These are phyloP conservation scores for Suillus cothurnatus DNA, from an alignment of 768 basidiomycete species.

Conservation along the genomic window DNA sequence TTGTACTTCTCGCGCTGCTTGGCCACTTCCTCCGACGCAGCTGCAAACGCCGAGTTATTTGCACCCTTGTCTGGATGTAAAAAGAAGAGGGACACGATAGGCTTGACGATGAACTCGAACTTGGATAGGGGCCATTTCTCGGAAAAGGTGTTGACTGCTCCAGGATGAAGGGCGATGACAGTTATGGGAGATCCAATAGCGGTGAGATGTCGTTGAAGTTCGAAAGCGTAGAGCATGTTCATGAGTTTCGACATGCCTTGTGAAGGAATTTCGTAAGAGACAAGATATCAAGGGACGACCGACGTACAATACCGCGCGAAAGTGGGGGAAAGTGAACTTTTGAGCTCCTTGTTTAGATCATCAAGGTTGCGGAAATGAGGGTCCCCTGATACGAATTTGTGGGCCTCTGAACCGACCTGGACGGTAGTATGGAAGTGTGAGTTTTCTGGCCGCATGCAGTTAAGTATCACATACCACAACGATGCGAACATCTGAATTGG, in stretches of 20 bases:
- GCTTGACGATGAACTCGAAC: constrained; percentile 22
- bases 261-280: background rate
- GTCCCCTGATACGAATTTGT: constrained; percentile 23
- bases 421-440: background rate
- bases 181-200: constrained; percentile 30
- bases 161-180: constrained; percentile 32
- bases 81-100: constrained; percentile 21
- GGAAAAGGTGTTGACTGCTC: constrained; percentile 28
- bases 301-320: constrained; percentile 37
- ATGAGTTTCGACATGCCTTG: constrained; percentile 55
- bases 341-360: constrained; percentile 40
- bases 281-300: background rate
- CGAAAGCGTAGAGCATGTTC: constrained; percentile 49
- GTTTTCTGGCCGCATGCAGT: background rate
- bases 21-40: constrained; percentile 27
- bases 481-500: constrained; percentile 59
- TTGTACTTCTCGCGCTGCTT: constrained; percentile 26
- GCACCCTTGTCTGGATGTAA: constrained; percentile 26
- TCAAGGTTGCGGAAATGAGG: constrained; percentile 34
- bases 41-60: constrained; percentile 31
- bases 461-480: constrained; percentile 45
- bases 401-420: constrained; percentile 37
- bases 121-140: background rate
- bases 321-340: constrained; percentile 16
- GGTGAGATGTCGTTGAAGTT: constrained; percentile 51